phyloP scores from a whole-genome alignment of 2,329 filamentous ascomycete genomes.

The Penicillium hesseltinei region DNA sequence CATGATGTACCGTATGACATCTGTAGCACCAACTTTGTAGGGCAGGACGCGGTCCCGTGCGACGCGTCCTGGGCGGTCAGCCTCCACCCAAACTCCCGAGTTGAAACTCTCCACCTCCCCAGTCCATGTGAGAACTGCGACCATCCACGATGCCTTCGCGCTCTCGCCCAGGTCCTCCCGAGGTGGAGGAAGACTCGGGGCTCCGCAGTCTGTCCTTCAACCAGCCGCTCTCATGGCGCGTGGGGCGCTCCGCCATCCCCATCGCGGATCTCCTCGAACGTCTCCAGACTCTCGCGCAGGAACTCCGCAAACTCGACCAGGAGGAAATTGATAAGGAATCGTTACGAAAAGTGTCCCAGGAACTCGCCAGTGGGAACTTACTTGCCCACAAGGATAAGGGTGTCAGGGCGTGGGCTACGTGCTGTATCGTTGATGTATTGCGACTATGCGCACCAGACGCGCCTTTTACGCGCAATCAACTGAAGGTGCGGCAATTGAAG shows the following conservation, averaged over 20 bases:
- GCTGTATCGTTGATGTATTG: slow-evolving; percentile 90
- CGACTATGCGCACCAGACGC: slow-evolving; percentile 91
- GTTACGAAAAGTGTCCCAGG: slow-evolving; percentile 78
- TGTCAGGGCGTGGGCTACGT: slow-evolving; percentile 82
- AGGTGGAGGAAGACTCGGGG: slow-evolving; percentile 38
- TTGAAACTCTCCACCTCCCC: slow-evolving; percentile 15
- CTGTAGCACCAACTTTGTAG: slow-evolving; percentile 4
- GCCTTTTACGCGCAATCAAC: slow-evolving; percentile 83
- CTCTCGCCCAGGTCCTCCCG: slow-evolving; percentile 39
- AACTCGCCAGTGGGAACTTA: slow-evolving; percentile 77
- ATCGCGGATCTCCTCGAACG: slow-evolving; percentile 78
- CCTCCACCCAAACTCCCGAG: slow-evolving; percentile 20
- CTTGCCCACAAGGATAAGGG: slow-evolving; percentile 90
- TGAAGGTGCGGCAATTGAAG: slow-evolving; percentile 65
- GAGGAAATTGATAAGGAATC: slow-evolving; percentile 80
- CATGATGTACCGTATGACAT: neutral
- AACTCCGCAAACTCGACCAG: slow-evolving; percentile 83
- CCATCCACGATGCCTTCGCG: slow-evolving; percentile 43
- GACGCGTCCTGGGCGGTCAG: slow-evolving; percentile 29
- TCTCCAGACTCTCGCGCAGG: slow-evolving; percentile 74
- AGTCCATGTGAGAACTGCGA: slow-evolving; percentile 22
- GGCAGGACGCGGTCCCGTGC: slow-evolving; percentile 11
- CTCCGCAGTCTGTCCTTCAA: slow-evolving; percentile 67
- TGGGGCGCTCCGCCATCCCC: slow-evolving; percentile 76
- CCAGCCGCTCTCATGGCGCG: slow-evolving; percentile 84